Evolutionary conservation across 176 grass and related monocot genomes (phyloP), one percentile per base, ranked within the genome.

Genomic region (Carex myosuroides): DNA sequence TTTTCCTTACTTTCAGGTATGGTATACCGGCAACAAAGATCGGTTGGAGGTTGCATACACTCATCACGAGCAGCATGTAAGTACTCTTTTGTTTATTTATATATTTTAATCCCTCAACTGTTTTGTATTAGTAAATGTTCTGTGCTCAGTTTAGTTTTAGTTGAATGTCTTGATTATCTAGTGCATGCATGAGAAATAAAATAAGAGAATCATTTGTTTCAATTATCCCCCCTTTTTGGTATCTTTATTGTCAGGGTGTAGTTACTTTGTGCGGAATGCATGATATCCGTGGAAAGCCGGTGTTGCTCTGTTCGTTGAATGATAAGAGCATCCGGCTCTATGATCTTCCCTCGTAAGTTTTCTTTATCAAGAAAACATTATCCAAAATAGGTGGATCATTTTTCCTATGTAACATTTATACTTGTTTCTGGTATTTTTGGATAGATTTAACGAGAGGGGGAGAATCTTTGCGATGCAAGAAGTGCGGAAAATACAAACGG

Each of bases 341-440:
- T 84, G 93, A 99, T 73, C 85, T 99, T 32, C 97, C 97, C 62
- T 96, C 93, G 97, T 99, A 94, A 88, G 97, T 79, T 64, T 80
- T 57, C n/a, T 76, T 63, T 41, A 60, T 18, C 77, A 20, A 33
- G 68, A 78, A 74, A 58, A 89, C 52, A 26, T 12, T 70, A 66
- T 85, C 85, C 41, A 53, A 17, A 70, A 35, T 76, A 46, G 52
- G 58, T 80, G 76, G 39, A 66, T 82, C 69, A 2, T 12, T 56
- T 64, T 80, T 50, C 79, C 26, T 53, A 33, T 59, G 33, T 67
- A 30, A 81, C 46, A 50, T 50, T 2, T 44, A 75, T 13, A 33
- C 53, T 64, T 26, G 73, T 62, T 30, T 87, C 14, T 62, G 46
- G 81, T 82, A 42, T 60, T 86, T 76, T 91, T 91, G 53, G 75